Evolutionary conservation across 306 rosid species (phyloP).

Genomic region (Astragalus glycyphyllos): DNA sequence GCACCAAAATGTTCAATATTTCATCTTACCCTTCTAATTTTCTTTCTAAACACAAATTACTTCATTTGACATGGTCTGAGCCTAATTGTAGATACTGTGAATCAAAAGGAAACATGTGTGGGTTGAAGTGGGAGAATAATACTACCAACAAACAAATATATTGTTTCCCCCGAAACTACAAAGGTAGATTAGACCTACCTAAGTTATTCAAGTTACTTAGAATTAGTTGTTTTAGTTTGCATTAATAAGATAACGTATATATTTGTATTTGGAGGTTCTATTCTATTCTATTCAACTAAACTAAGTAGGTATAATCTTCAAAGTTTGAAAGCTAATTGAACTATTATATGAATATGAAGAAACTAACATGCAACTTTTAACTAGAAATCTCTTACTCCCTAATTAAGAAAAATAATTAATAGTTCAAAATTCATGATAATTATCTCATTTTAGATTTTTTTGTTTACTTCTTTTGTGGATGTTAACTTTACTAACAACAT

Average conservation of each 20-base stretch:
- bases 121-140: slow-evolving; percentile 42
- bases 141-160: neutral
- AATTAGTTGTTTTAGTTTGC: too few relatives aligned
- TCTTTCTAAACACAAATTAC: rapidly evolving
- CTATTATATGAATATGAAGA: neutral
- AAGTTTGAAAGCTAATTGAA: neutral
- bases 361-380: neutral
- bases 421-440: too few relatives aligned
- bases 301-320: neutral
- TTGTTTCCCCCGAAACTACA: slow-evolving; percentile 19
- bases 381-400: too few relatives aligned
- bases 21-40: neutral
- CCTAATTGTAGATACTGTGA: slow-evolving; percentile 49
- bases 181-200: too few relatives aligned
- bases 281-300: neutral
- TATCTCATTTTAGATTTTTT: too few relatives aligned
- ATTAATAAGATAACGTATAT: too few relatives aligned
- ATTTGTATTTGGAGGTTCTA: slow-evolving; percentile 3
- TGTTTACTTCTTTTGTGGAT: too few relatives aligned
- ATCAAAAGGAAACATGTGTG: slow-evolving; percentile 39
- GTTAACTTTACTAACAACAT: neutral
- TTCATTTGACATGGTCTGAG: slow-evolving; percentile 39
- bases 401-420: too few relatives aligned
- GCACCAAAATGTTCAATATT: slow-evolving; percentile 16
- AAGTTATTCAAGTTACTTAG: too few relatives aligned